Evolutionary conservation across 2,329 filamentous ascomycete genomes (phyloP), one percentile per base, ranked within the genome.

Genomic region (Rhytidhysteron rufulum): DNA sequence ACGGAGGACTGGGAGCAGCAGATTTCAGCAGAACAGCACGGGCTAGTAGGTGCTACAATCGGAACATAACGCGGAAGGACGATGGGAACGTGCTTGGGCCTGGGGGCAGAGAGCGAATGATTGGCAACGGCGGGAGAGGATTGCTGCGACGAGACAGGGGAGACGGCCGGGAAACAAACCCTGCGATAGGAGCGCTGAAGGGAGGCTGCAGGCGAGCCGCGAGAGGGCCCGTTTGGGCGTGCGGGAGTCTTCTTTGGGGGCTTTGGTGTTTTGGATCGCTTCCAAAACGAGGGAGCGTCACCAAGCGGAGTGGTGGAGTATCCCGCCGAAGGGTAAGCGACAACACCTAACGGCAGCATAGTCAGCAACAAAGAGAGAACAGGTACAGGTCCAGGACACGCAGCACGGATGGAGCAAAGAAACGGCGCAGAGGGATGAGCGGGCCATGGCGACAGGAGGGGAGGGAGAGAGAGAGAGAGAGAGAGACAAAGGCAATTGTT

Each of bases 71-170:
- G 50, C 39, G 68, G 62, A 41, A 69, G 63, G 34, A 70, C 54
- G 44, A 71, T 70, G 31, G 68, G 68, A 53, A 71, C 58, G 58
- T 71, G 67, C 58, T 67, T 70, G 18, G 60, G 57, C 45, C 60
- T 57, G 25, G 55, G 51, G 39, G 47, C 44, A 53, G 47, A 47
- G 30, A 50, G 41, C 40, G 54, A 50, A 52, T 45, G 47, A 41
- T 46, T 44, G 42, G 45, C 48, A 32, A 50, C 41, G 41, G 42
- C 31, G 34, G 50, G 39, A 37, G 54, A 52, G 37, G 45, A 50
- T 42, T 42, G 44, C 30, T 48, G 43, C 49, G 44, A 50, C 42
- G 48, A 44, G 47, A 39, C 45, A 47, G 53, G 38, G 43, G 40
- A 42, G 29, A 41, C 47, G 37, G 18, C 37, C 24, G 43, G 45